A percentile compares a stretch with the other conserved stretches of the same genome.
Evolutionary conservation across 169 alveolate species (phyloP).

Genomic region (Plasmodium malariae): DNA sequence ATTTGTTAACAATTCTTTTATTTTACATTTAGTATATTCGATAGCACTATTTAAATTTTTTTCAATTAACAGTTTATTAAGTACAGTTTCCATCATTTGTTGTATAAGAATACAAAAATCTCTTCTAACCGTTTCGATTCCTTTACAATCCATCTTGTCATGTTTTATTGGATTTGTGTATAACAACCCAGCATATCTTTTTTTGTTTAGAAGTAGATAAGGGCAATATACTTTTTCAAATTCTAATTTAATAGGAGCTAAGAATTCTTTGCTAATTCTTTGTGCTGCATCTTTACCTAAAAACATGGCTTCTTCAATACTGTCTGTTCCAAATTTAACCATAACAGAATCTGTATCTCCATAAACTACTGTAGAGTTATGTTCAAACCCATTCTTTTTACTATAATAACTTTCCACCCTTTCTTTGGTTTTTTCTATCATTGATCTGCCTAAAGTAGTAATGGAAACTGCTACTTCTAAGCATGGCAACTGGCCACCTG

Average conservation of each 20-base stretch:
- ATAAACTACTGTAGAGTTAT: conserved; percentile 95
- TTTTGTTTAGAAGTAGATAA: conserved; percentile 95
- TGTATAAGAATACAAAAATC: conserved; percentile 97
- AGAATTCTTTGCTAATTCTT: conserved; percentile 91
- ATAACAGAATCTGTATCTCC: conserved; percentile 99
- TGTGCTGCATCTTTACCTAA: conserved; percentile 95
- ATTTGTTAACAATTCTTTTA: conserved; percentile 94
- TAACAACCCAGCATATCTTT: conserved; percentile 97
- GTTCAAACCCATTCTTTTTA: conserved; percentile 92
- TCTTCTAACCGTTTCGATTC: conserved; percentile 97
- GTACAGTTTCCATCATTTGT: conserved; percentile 94
- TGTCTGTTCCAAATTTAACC: conserved; percentile 96
- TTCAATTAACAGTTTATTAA: conserved; percentile 93
- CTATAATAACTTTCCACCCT: conserved; percentile 88
- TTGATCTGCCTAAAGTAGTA: conserved; percentile 97
- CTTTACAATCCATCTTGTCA: conserved; percentile 98
- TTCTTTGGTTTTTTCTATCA: conserved; percentile 92
- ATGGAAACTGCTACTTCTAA: conserved; percentile 96
- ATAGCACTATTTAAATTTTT: conserved; percentile 94
- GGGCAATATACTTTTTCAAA: conserved; percentile 99
- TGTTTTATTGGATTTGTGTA: conserved; percentile 96
- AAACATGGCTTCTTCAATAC: conserved; percentile 93
- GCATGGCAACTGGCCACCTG: conserved; percentile 98
- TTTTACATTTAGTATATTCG: conserved; percentile 86
- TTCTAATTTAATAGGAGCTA: conserved; percentile 96